Evolutionary conservation across 2,329 filamentous ascomycete genomes (phyloP), one percentile per base, ranked within the genome.

Genomic region (Paraconiothyrium brasiliense): DNA sequence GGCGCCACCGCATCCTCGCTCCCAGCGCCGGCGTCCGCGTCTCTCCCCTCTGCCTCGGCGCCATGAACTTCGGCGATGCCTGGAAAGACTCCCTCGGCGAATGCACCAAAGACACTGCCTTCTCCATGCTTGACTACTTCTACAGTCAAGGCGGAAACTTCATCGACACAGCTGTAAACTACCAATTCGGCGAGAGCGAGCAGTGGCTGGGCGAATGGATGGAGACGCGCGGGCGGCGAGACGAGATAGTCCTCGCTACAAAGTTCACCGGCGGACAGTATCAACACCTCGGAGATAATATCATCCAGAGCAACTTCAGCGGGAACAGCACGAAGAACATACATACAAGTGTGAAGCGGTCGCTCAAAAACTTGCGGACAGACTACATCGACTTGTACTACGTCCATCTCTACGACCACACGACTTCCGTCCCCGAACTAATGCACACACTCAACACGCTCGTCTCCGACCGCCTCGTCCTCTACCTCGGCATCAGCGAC

Each of bases 131-230:
- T 9, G 89, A 92, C 70, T 87, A 85, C 71, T 92, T 86, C 78
- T 87, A 84, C 85, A 83, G 84, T 6, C 83, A 88, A 0, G 88
- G 88, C 4, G 90, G 90, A 27, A 92, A 92, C 78, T 92, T 92
- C 76, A 89, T 92, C 71, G 90, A 92, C 74, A 91, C 89, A 6
- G 77, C 78, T 8, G 76, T 76, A 59, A 76, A 75, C 59, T 81
- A 82, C 61, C 77, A 80, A 49, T 67, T 73, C 62, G 78, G 78
- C 22, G 72, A 83, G 60, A 78, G 73, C 20, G 81, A 83, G 68
- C 65, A 72, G 22, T 81, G 78, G 79, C 67, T 83, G 14, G 80
- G 81, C 39, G 80, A 82, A 55, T 82, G 80, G 80, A 78, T 82
- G 75, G 68, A 78, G 58, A 30, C 59, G 54, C 71, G 76, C 35